Base-by-base conservation (phyloP, 148 eudicot genomes). In the Polygonum aviculare region DNA sequence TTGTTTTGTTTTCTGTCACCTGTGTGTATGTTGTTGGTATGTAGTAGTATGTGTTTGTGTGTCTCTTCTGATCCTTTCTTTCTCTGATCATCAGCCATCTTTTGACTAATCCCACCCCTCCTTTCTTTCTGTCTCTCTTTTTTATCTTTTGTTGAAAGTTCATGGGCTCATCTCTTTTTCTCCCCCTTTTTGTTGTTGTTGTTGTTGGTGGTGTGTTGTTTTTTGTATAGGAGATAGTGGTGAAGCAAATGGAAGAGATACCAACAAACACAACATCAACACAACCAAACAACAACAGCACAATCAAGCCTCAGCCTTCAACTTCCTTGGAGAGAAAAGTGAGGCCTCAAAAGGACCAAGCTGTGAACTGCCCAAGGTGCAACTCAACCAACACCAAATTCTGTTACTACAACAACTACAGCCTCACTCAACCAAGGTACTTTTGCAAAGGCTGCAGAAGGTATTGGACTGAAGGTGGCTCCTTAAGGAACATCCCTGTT, bases 381-480 rank as follows among this genome's bases (percentile, higher is more conserved):
- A 86, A 88, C 74, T 90, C 94, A 18, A 87, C 84, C 12, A 87
- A 89, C 86, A 89, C 93, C 14, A 90, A 90, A 55, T 93, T 93
- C 70, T 93, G 98, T 41, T 93, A 93, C 65, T 93, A 93, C 93
- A 93, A 93, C 91, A 93, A 93, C 62, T 93, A 93, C 84, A 93
- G 93, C 49, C 87, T 93, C 11, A 81, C 92, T 0, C 98, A 93
- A 76, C 98, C 98, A 11, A 88, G 98, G 38, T 89, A 91, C 77
- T 93, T 91, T 33, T 93, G 98, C 84, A 93, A 93, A 83, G 83
- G 91, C 65, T 93, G 98, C 77, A 83, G 90, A 72, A 87, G 98
- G 79, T 93, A 93, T 73, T 93, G 98, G 98, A 93, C 98, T 57
- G 92, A 84, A 72, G 98, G 98, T 75, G 98, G 98, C 8, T 85